A percentile compares a stretch with the other conserved stretches of the same genome.
These are phyloP conservation scores for Penicillium lividum DNA, from an alignment of 495 filamentous ascomycete species.

Conservation along the genomic window DNA sequence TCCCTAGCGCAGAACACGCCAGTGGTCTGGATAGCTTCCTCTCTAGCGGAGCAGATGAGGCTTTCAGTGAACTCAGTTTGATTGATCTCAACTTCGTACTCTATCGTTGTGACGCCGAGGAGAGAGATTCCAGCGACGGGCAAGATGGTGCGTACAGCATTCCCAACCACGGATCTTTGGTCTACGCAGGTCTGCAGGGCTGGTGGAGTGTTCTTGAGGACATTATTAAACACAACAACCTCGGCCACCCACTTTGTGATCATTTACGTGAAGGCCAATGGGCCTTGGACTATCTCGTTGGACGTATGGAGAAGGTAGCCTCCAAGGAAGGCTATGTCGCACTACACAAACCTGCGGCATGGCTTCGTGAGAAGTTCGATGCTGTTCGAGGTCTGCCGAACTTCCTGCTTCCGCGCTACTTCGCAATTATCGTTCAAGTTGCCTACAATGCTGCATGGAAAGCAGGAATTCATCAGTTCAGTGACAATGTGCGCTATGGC, in stretches of 20 bases:
- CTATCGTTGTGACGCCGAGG: slow-evolving; percentile 91
- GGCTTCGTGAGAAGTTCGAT: slow-evolving; percentile 82
- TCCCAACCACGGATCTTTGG: slow-evolving; percentile 76
- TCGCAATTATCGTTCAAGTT: slow-evolving; percentile 82
- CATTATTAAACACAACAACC: slow-evolving; percentile 84
- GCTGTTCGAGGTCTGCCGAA: slow-evolving; percentile 79
- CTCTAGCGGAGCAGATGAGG: slow-evolving; percentile 75
- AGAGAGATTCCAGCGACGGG: slow-evolving; percentile 75
- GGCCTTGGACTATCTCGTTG: slow-evolving; percentile 88
- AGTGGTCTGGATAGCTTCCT: slow-evolving; percentile 80
- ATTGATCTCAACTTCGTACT: slow-evolving; percentile 89
- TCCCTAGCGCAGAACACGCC: slow-evolving; percentile 78
- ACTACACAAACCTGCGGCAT: slow-evolving; percentile 64
- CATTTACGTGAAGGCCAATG: slow-evolving; percentile 90
- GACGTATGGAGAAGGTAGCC: slow-evolving; percentile 71
- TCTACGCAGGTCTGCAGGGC: slow-evolving; percentile 95
- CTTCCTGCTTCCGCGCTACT: slow-evolving; percentile 91
- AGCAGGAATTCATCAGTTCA: slow-evolving; percentile 74
- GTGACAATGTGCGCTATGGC: slow-evolving; percentile 70
- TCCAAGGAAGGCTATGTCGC: slow-evolving; percentile 58
- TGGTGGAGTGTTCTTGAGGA: slow-evolving; percentile 95
- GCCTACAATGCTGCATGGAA: slow-evolving; percentile 83
- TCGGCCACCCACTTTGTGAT: slow-evolving; percentile 90
- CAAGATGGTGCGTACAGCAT: slow-evolving; percentile 86
- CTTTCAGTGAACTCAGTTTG: slow-evolving; percentile 70